phyloP scores from a whole-genome alignment of 2,329 filamentous ascomycete genomes.

The Aspergillus sp. region DNA sequence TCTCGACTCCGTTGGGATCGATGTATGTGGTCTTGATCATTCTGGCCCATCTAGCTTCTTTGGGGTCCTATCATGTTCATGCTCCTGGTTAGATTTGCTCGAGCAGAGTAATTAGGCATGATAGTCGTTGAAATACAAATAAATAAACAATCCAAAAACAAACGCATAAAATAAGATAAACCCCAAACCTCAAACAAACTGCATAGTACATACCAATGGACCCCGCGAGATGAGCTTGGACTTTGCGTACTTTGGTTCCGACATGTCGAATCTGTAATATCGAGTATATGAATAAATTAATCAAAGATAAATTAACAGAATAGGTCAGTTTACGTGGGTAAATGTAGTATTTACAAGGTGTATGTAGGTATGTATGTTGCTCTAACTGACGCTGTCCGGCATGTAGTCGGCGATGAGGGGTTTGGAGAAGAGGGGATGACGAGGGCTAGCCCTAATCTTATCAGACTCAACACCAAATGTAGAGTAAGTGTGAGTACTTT shows the following conservation, averaged over 20 bases:
- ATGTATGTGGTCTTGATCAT: slow-evolving; percentile 39
- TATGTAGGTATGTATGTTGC: not conserved
- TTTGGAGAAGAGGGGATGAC: not conserved
- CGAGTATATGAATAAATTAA: too few species aligned
- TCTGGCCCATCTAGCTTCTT: slow-evolving; percentile 39
- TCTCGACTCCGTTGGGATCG: slow-evolving; percentile 38
- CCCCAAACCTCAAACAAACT: too few species aligned
- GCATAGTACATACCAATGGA: slow-evolving; percentile 26
- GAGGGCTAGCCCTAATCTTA: slow-evolving; percentile 10
- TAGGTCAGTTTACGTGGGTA: not conserved
- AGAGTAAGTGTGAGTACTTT: too few species aligned
- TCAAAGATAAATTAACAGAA: not conserved
- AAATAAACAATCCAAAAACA: not conserved
- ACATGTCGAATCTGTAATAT: slow-evolving; percentile 10
- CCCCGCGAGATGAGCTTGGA: slow-evolving; percentile 27
- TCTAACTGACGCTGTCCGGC: too few species aligned
- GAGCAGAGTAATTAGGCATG: not conserved
- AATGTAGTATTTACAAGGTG: not conserved
- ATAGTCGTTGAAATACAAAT: not conserved
- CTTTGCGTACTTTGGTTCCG: slow-evolving; percentile 16
- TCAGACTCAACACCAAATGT: not conserved
- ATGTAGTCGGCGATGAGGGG: not conserved
- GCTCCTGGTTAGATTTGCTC: not conserved
- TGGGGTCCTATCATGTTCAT: slow-evolving; percentile 22
- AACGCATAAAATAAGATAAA: slow-evolving; percentile 1